These are phyloP conservation scores for Malassezia nana DNA, from an alignment of 1,284 basidiomycete species.

Conservation along the genomic window DNA sequence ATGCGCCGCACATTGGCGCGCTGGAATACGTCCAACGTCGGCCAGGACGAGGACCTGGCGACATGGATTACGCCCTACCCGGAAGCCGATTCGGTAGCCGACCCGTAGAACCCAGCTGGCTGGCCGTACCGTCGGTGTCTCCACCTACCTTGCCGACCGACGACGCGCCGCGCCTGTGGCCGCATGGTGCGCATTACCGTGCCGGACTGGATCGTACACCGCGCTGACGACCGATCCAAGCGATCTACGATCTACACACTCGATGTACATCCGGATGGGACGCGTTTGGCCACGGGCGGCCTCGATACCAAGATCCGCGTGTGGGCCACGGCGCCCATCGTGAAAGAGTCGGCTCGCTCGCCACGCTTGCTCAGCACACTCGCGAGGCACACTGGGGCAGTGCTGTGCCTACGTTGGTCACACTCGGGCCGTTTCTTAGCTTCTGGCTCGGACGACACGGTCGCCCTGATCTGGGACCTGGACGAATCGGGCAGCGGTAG, in stretches of 20 bases:
- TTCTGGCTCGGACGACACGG: conserved; percentile 88
- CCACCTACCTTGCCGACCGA: conserved; percentile 1
- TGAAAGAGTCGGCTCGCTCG: conserved; percentile 63
- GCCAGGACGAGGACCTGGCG: conserved; percentile 11
- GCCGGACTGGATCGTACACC: conserved; percentile 46
- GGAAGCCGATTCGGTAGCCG: background rate
- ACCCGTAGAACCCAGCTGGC: background rate
- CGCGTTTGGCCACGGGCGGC: conserved; percentile 87
- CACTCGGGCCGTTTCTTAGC: conserved; percentile 87
- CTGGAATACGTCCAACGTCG: conserved; percentile 4
- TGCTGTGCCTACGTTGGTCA: conserved; percentile 89
- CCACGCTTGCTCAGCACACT: conserved; percentile 83
- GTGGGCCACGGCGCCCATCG: conserved; percentile 89
- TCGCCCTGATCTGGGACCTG: conserved; percentile 93
- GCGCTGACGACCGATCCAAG: conserved; percentile 55
- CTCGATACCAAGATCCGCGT: conserved; percentile 90
- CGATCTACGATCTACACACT: conserved; percentile 80
- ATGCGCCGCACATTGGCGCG: conserved; percentile 9
- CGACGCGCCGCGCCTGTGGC: background rate
- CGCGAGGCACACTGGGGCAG: conserved; percentile 85
- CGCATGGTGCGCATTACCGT: conserved; percentile 24
- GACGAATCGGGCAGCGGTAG: conserved; percentile 52
- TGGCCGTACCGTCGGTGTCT: background rate
- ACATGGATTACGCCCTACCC: conserved; percentile 17
- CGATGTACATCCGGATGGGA: conserved; percentile 88